Base-by-base conservation (phyloP, 495 filamentous ascomycete genomes). In the Xylaria curta region DNA sequence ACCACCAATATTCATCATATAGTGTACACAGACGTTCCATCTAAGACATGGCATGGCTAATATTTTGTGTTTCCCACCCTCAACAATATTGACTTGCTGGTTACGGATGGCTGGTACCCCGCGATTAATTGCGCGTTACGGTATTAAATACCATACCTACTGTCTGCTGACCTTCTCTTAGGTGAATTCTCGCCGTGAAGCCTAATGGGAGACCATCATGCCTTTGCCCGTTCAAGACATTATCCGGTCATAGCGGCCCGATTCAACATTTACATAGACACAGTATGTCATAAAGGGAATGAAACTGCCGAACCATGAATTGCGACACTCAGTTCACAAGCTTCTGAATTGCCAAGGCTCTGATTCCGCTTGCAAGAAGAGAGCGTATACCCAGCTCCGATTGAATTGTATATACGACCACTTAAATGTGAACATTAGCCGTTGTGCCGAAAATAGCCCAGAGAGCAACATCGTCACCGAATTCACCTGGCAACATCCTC, bases 161-260 rank as follows among this genome's bases (percentile, higher is more conserved):
- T 46, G 62, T 31, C 62, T 24, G 26, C 62, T 47, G 42, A 49
- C 42, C 40, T 47, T 19, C 21, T 49, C 13, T 47, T 2, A 49
- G 12, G 62, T 31, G 38, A 46, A 31, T 17, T 47, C 24, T 47
- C 33, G 42, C 62, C 42, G 42, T 33, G 42, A 65, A 64, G 36
- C 36, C 24, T 31, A 40, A 60, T 46, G 42, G 26, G 33, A 65
- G 33, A 24, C 15, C 17, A n/a, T 49, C 40, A n/a, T 65, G 42
- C 6, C 31, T 49, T 65, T 28, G 62, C 40, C 62, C 62, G 38
- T 33, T 65, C 42, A 31, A 28, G 62, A 65, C 62, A 65, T 65
- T 65, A 65, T n/a, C 62, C 62, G 62, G 62, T n/a, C 62, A 44
- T 47, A 47, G 7, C 42, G 62, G 42, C 62, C 62, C 62, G 62